Evolutionary conservation across 2,329 filamentous ascomycete species (phyloP), one percentile per base, ranked within the genome.

Genomic region (Cladosporium sp.): DNA sequence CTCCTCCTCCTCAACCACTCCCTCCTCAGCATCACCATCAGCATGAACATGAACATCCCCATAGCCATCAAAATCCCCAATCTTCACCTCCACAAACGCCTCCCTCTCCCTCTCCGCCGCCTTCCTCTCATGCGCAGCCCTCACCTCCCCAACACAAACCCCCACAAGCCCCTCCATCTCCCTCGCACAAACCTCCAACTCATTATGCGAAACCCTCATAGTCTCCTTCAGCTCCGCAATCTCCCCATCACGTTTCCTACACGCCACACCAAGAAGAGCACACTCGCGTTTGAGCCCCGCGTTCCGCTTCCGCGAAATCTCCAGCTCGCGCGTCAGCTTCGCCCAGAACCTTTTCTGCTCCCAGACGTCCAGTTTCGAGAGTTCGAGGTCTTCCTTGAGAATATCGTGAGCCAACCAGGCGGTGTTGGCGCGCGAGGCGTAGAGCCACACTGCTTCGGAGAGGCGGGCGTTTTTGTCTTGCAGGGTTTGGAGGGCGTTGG

Each of bases 1-100:
- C 15, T 51, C 57, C 50, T 50, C 53, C n/a, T 55, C 54, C 33
- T 42, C 30, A 13, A 57, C 25, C 50, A 55, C 36, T n/a, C 53
- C 57, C 29, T 50, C 55, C 48, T 51, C 45, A 53, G 22, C 22
- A 4, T 27, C 22, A 27, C 9, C 22, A 27, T 27, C 22, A 4
- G 22, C 22, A 27, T 27, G 5, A 9, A 4, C 22, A 27, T 27
- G 5, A 52, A 56, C 40, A 51, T 53, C n/a, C 56, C 9, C 22
- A 27, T 9, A 27, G 9, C 4, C 9, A 4, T 9, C 22, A 4
- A 27, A 27, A 4, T 27, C 22, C 22, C 22, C 22, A 4, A 4
- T 27, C 22, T 4, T 27, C 22, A 4, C 22, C 22, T 27, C 22
- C 22, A 27, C 22, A 4, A 27, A 4, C 1, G 52, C 54, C 15